Evolutionary conservation across 2,329 filamentous ascomycete genomes (phyloP).

Genomic region (Penicillium sp.): DNA sequence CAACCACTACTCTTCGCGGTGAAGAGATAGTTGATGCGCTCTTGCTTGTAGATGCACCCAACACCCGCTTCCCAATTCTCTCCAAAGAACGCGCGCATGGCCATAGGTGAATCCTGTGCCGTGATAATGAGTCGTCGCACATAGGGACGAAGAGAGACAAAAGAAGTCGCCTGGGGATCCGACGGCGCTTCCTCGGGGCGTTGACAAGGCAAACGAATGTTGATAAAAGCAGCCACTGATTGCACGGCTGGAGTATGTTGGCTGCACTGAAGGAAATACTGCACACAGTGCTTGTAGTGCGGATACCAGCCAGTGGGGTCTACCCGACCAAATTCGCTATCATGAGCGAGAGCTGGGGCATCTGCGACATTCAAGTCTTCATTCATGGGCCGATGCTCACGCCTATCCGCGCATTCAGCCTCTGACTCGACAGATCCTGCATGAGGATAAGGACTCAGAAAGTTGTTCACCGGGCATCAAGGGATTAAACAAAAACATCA

Average conservation of each 20-base stretch:
- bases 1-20: conserved; percentile 87
- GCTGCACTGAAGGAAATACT: conserved; percentile 81
- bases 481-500: conserved; percentile 47
- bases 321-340: conserved; percentile 42
- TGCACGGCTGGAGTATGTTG: conserved; percentile 76
- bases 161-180: conserved; percentile 17
- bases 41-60: conserved; percentile 74
- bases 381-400: conserved; percentile 10
- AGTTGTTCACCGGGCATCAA: too few species aligned
- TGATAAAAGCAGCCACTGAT: conserved; percentile 81
- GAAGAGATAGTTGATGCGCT: conserved; percentile 89
- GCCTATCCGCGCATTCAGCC: conserved; percentile 28
- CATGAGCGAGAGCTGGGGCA: conserved; percentile 8
- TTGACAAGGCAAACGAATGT: conserved; percentile 85
- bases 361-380: conserved; percentile 14
- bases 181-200: conserved; percentile 43
- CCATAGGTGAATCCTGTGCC: conserved; percentile 74
- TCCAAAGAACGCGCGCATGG: conserved; percentile 88
- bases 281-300: conserved; percentile 76
- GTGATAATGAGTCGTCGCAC: conserved; percentile 90
- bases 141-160: conserved; percentile 72
- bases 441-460: background rate
- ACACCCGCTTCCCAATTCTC: conserved; percentile 77
- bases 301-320: conserved; percentile 83
- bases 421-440: conserved; percentile 26